These are phyloP conservation scores for Tylopilus felleus DNA, from an alignment of 768 basidiomycete species.

Conservation along the genomic window DNA sequence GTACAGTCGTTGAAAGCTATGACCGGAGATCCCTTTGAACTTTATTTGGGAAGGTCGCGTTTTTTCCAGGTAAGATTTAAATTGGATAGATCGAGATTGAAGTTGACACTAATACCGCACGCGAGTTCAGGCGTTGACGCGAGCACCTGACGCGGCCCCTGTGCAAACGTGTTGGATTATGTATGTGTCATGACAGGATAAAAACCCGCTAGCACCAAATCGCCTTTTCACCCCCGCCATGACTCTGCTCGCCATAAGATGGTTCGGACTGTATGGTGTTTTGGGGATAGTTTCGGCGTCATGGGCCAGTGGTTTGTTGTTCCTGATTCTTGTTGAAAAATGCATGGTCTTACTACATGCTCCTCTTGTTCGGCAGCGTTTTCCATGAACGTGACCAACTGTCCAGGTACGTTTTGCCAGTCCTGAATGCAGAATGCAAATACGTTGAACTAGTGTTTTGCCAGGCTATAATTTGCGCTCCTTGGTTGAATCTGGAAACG, in stretches of 20 bases:
- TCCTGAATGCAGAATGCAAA: neutral
- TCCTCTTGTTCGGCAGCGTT: neutral
- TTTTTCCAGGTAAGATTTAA: neutral
- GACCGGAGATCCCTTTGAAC: neutral
- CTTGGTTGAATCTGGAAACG: conserved; percentile 40
- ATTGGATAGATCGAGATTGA: neutral
- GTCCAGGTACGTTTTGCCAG: conserved; percentile 22
- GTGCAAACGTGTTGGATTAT: neutral
- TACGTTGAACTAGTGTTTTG: neutral
- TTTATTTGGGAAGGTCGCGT: neutral
- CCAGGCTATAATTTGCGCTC: conserved; percentile 51
- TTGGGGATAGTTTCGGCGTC: neutral
- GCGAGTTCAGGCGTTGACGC: neutral
- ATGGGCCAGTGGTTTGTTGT: conserved; percentile 1
- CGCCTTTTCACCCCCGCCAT: neutral
- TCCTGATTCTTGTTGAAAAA: neutral
- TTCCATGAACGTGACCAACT: conserved; percentile 27
- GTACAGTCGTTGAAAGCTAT: neutral
- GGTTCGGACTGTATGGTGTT: neutral
- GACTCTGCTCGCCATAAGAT: neutral
- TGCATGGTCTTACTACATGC: neutral
- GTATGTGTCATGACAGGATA: neutral
- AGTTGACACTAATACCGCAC: neutral
- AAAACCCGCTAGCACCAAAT: neutral
- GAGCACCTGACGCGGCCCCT: neutral